Conservation (phyloP, 2,329 filamentous ascomycete genomes). For the Penicillium sp. region DNA sequence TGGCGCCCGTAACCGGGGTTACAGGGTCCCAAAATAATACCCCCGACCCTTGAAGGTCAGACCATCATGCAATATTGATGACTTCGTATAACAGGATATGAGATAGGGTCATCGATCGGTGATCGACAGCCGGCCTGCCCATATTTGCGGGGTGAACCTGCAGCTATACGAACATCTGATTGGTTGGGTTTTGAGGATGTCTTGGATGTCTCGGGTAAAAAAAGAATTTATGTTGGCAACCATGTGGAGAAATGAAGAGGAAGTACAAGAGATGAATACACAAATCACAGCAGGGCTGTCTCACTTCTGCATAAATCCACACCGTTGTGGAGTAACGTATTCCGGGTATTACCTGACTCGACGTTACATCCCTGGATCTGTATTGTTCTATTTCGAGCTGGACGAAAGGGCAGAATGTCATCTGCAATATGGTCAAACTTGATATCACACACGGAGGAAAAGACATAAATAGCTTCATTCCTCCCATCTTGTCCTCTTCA, state of each 20-base stretch:
- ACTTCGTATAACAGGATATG: background rate
- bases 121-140: background rate
- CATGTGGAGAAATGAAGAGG: background rate
- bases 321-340: slow-evolving; percentile 3
- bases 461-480: slow-evolving; percentile 1
- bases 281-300: slow-evolving; percentile 7
- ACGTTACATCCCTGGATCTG: slow-evolving; percentile 1
- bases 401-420: background rate
- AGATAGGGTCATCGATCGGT: background rate
- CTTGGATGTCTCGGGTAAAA: slow-evolving; percentile 6
- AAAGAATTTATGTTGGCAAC: background rate
- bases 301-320: background rate
- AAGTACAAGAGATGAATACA: background rate
- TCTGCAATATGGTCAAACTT: background rate
- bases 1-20: background rate
- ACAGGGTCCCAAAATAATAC: background rate
- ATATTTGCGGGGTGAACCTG: slow-evolving; percentile 7
- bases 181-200: slow-evolving; percentile 9
- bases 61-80: background rate
- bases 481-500: background rate
- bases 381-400: slow-evolving; percentile 6
- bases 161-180: background rate
- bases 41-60: background rate
- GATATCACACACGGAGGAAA: background rate
- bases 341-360: background rate